Conservation (phyloP, 306 rosid genomes). For the Cucurbita argyrosperma region DNA sequence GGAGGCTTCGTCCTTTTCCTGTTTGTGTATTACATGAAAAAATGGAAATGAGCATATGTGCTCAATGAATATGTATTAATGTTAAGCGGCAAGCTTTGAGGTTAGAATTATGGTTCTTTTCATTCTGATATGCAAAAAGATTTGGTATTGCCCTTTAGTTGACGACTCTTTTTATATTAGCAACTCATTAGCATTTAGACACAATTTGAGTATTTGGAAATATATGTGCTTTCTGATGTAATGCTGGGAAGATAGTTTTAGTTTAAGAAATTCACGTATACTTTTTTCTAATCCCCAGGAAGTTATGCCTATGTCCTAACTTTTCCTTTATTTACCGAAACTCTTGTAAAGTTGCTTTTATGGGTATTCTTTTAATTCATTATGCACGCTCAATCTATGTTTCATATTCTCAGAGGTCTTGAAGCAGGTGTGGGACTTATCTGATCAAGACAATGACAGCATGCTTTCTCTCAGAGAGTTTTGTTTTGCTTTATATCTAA, state of each 20-base stretch:
- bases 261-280: background rate
- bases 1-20: background rate
- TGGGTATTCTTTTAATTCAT: slow-evolving; percentile 3
- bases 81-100: background rate
- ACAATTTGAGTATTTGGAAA: background rate
- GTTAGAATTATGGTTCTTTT: background rate
- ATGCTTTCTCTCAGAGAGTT: slow-evolving; percentile 96
- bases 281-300: background rate
- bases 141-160: background rate
- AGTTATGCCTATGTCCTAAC: background rate
- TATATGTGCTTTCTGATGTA: background rate
- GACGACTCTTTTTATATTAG: background rate
- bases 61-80: background rate
- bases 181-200: background rate
- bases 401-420: slow-evolving; percentile 65
- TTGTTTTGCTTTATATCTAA: slow-evolving; percentile 75
- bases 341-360: background rate
- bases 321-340: background rate
- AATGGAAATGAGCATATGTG: background rate
- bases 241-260: background rate
- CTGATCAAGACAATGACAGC: slow-evolving; percentile 98
- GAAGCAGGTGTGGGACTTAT: slow-evolving; percentile 98
- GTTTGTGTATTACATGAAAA: background rate
- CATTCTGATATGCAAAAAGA: background rate
- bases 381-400: slow-evolving; percentile 9